Percentiles rank a stretch among this genome's conserved stretches.
Evolutionary conservation across 2,329 filamentous ascomycete genomes (phyloP).

Genomic region (Tothia fuscella): DNA sequence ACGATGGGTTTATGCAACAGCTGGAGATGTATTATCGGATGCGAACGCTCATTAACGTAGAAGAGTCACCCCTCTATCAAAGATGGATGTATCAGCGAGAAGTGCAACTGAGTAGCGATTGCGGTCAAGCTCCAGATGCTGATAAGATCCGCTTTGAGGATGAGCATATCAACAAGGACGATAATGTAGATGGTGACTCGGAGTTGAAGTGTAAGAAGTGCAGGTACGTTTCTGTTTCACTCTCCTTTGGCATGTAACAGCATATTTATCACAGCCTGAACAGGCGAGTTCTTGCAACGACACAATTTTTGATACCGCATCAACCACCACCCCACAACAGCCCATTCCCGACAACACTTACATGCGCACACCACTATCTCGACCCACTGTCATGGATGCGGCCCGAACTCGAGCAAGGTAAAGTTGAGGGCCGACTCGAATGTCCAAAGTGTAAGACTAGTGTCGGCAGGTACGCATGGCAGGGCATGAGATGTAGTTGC

Average conservation of each 20-base stretch:
- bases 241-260: neutral
- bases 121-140: constrained; percentile 65
- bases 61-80: constrained; percentile 65
- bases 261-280: constrained; percentile 9
- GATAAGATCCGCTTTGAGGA: constrained; percentile 73
- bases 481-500: constrained; percentile 86
- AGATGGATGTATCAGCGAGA: constrained; percentile 59
- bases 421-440: constrained; percentile 69
- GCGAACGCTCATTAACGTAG: constrained; percentile 60
- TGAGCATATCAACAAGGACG: constrained; percentile 34
- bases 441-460: constrained; percentile 80
- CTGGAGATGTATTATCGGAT: constrained; percentile 79
- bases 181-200: constrained; percentile 19
- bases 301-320: constrained; percentile 58
- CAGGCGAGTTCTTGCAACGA: constrained; percentile 50
- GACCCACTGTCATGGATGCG: constrained; percentile 96
- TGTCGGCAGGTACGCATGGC: constrained; percentile 91
- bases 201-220: constrained; percentile 87
- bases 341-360: constrained; percentile 13
- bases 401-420: constrained; percentile 65
- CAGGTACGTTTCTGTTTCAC: constrained; percentile 39
- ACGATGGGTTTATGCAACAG: constrained; percentile 83
- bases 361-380: constrained; percentile 78
- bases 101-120: constrained; percentile 55
- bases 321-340: constrained; percentile 12